Percentiles rank a stretch among this genome's conserved stretches.
Conservation (phyloP, 495 filamentous ascomycete species). For the Xylaria flabelliformis region DNA sequence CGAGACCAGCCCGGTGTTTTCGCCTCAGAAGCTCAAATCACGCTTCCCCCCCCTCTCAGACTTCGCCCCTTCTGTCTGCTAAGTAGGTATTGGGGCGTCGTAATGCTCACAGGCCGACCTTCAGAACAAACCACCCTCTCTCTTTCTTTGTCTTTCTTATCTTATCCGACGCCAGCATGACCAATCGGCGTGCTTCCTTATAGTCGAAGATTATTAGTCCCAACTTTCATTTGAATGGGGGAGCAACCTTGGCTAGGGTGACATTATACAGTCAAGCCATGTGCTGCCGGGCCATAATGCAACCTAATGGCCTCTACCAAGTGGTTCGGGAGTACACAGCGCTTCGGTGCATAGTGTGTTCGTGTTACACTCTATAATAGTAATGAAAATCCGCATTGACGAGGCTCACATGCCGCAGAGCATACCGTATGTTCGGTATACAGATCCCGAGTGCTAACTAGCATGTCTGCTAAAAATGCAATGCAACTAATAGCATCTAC, state of each 20-base stretch:
- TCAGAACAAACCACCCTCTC: not conserved
- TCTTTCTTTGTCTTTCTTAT: not conserved
- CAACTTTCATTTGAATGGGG: not conserved
- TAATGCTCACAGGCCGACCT: not conserved
- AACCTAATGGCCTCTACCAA: conserved; percentile 22
- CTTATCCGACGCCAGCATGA: not conserved
- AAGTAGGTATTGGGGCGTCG: not conserved
- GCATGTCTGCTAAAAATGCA: not conserved
- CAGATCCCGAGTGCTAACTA: not conserved
- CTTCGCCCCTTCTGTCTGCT: not conserved
- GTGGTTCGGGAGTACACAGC: conserved; percentile 14
- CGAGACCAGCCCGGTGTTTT: not conserved
- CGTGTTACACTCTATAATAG: not conserved
- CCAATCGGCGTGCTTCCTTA: conserved; percentile 16
- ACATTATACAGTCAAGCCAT: conserved; percentile 21
- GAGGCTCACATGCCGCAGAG: not conserved
- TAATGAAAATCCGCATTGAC: not conserved
- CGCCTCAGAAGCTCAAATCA: not conserved
- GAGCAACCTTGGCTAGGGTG: not conserved
- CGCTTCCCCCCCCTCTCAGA: not conserved
- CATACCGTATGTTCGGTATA: not conserved
- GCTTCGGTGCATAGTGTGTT: not conserved
- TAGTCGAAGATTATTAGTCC: not conserved
- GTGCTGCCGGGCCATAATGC: conserved; percentile 13
- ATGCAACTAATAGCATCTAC: not conserved